Conservation (phyloP, 805 yeast species). For the Starmera pachycereana region DNA sequence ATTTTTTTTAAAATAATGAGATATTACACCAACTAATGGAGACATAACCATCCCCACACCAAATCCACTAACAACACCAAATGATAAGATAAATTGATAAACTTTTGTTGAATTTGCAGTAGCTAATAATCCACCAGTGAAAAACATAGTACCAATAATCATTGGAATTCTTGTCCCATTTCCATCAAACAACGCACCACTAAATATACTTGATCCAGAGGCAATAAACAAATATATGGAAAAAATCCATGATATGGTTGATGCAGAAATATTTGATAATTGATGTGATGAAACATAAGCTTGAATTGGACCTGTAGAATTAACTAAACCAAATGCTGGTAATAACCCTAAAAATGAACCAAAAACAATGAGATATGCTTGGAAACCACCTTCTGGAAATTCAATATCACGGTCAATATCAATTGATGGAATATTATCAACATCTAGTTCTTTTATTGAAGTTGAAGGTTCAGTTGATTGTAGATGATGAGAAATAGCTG, state of each 20-base stretch:
- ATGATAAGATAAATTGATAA: conserved; percentile 49
- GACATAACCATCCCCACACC: conserved; percentile 49
- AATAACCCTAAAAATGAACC: conserved; percentile 48
- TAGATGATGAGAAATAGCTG: too few relatives aligned
- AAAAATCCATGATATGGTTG: conserved; percentile 52
- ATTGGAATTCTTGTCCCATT: conserved; percentile 40
- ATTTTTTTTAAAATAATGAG: conserved; percentile 50
- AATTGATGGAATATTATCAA: too few relatives aligned
- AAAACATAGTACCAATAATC: conserved; percentile 29
- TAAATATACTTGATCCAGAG: conserved; percentile 35
- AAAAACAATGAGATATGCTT: conserved; percentile 43
- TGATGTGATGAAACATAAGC: conserved; percentile 44
- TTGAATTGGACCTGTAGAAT: conserved; percentile 53
- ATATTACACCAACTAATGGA: conserved; percentile 46
- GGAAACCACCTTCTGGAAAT: conserved; percentile 42
- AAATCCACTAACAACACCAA: conserved; percentile 40
- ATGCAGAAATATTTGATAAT: conserved; percentile 31
- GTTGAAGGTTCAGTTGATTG: too few relatives aligned
- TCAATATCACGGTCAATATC: conserved; percentile 4
- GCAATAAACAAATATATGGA: conserved; percentile 42
- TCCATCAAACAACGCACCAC: conserved; percentile 50
- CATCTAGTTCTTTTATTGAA: too few relatives aligned
- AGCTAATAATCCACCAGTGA: conserved; percentile 41
- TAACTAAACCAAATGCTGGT: conserved; percentile 45
- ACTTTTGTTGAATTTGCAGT: conserved; percentile 39